Conservation (phyloP, 2,329 filamentous ascomycete species). For the Penicillium sumatraense region DNA sequence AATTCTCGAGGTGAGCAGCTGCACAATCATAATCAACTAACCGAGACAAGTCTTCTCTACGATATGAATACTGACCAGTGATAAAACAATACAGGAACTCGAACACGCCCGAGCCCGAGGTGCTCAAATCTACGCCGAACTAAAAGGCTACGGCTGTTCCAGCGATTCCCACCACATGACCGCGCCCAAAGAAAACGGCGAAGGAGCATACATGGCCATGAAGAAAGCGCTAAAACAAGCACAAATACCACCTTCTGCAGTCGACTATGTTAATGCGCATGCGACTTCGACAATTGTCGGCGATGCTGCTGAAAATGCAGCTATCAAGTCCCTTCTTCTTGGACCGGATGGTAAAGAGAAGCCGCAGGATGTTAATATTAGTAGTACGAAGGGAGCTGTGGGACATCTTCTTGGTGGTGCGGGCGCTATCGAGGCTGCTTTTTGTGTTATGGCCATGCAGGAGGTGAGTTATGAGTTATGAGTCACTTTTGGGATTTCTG, state of each 20-base stretch:
- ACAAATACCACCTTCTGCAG: slow-evolving; percentile 65
- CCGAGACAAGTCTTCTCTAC: too few species aligned
- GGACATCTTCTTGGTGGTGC: slow-evolving; percentile 92
- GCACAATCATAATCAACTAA: too few species aligned
- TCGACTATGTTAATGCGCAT: slow-evolving; percentile 96
- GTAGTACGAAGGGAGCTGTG: slow-evolving; percentile 91
- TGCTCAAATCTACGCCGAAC: slow-evolving; percentile 83
- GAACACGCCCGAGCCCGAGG: slow-evolving; percentile 82
- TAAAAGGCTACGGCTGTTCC: slow-evolving; percentile 87
- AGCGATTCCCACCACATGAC: slow-evolving; percentile 95
- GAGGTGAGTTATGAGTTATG: slow-evolving; percentile 75
- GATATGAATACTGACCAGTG: too few species aligned
- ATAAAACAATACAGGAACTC: slow-evolving; percentile 62
- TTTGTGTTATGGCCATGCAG: slow-evolving; percentile 77
- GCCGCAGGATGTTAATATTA: slow-evolving; percentile 74
- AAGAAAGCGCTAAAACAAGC: slow-evolving; percentile 77
- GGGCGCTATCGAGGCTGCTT: slow-evolving; percentile 87
- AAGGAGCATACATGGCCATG: slow-evolving; percentile 85
- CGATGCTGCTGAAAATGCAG: slow-evolving; percentile 83
- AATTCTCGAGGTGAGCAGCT: slow-evolving; percentile 70
- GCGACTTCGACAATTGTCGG: slow-evolving; percentile 87
- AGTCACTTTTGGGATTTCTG: too few species aligned
- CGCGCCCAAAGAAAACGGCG: slow-evolving; percentile 79
- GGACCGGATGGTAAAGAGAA: slow-evolving; percentile 68
- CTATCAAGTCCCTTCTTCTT: slow-evolving; percentile 77